phyloP scores from a whole-genome alignment of 106 monocot species.

The Hemerocallis citrina region DNA sequence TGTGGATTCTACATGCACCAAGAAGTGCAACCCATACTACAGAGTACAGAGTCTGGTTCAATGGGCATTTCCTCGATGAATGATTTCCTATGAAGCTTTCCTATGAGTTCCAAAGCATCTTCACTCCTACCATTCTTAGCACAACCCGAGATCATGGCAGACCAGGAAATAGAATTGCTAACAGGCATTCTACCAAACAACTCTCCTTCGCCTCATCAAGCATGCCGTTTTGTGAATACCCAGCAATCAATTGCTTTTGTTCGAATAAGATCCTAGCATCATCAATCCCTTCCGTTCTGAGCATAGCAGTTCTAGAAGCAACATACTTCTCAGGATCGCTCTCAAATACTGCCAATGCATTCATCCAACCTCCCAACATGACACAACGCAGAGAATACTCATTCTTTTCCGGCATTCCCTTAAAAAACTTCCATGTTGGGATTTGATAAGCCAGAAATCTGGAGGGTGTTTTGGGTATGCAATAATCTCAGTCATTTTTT shows the following conservation, averaged over 20 bases:
- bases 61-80: slow-evolving; percentile 55
- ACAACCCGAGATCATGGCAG: slow-evolving; percentile 44
- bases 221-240: slow-evolving; percentile 50
- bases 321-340: slow-evolving; percentile 46
- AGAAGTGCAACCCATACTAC: slow-evolving; percentile 56
- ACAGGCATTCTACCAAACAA: slow-evolving; percentile 44
- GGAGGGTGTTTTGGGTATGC: too few species aligned
- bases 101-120: slow-evolving; percentile 42
- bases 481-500: too few species aligned
- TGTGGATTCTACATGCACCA: slow-evolving; percentile 47
- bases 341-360: slow-evolving; percentile 29
- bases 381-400: slow-evolving; percentile 43
- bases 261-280: slow-evolving; percentile 46
- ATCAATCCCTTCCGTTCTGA: slow-evolving; percentile 28
- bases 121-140: slow-evolving; percentile 45
- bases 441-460: too few species aligned
- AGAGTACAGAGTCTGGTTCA: slow-evolving; percentile 51
- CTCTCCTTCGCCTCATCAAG: slow-evolving; percentile 30
- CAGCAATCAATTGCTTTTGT: slow-evolving; percentile 53
- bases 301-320: slow-evolving; percentile 45
- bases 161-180: slow-evolving; percentile 46
- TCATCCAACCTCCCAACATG: slow-evolving; percentile 39
- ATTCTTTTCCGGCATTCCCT: slow-evolving; percentile 46
- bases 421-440: slow-evolving; percentile 54
- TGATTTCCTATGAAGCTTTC: slow-evolving; percentile 37